A percentile compares a stretch with the other conserved stretches of the same genome.
Evolutionary conservation across 345 rosid species (phyloP).

Genomic region (Camelina laxa): DNA sequence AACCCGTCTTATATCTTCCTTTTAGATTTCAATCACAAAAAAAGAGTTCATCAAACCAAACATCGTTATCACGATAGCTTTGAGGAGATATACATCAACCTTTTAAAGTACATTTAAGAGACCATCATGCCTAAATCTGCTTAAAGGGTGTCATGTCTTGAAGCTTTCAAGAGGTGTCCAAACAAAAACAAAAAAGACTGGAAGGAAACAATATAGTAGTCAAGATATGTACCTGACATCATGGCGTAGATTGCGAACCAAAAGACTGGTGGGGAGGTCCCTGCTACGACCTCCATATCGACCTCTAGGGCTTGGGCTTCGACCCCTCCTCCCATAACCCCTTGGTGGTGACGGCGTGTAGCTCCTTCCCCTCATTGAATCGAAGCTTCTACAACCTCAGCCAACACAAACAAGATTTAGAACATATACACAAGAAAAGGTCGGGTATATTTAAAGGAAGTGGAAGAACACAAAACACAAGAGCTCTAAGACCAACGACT

Average conservation of each 20-base stretch:
- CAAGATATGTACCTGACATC: slow-evolving; percentile 72
- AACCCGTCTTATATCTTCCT: background rate
- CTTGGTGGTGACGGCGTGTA: slow-evolving; percentile 84
- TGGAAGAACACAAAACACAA: background rate
- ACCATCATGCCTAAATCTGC: slow-evolving; percentile 8
- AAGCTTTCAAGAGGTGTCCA: background rate
- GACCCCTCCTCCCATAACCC: slow-evolving; percentile 74
- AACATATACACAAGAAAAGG: background rate
- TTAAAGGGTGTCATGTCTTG: background rate
- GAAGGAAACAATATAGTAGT: background rate
- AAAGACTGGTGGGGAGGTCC: slow-evolving; percentile 91
- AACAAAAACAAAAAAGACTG: background rate
- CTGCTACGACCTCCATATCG: slow-evolving; percentile 68
- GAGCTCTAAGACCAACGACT: background rate
- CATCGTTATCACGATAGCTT: background rate
- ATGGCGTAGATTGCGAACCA: slow-evolving; percentile 93
- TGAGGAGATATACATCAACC: slow-evolving; percentile 6
- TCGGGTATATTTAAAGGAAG: background rate
- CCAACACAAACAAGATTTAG: background rate
- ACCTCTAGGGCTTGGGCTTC: slow-evolving; percentile 89
- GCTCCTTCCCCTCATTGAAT: slow-evolving; percentile 82
- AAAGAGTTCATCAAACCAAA: background rate
- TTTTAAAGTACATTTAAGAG: background rate
- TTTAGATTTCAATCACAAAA: background rate
- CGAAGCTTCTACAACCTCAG: slow-evolving; percentile 21